Evolutionary conservation across 2,329 filamentous ascomycete genomes (phyloP).

Genomic region (Xylariaceae sp.): DNA sequence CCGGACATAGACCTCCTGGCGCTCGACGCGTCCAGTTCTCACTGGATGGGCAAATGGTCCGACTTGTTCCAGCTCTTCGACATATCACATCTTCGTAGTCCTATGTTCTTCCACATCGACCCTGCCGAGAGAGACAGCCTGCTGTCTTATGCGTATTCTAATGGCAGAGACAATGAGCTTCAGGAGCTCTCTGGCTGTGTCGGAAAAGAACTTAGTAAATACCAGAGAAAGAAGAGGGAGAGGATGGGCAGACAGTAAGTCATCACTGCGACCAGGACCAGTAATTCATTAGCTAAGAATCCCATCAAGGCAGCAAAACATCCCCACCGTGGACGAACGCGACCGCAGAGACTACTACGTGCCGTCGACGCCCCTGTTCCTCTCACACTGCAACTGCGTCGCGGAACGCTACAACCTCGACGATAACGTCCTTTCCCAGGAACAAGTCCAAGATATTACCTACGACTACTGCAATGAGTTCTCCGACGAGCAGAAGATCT

Average conservation of each 20-base stretch:
- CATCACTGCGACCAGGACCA: neutral
- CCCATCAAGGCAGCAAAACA: slow-evolving; percentile 36
- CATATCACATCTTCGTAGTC: slow-evolving; percentile 68
- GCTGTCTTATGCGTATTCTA: slow-evolving; percentile 61
- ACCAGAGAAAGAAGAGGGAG: slow-evolving; percentile 61
- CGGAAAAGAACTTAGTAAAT: slow-evolving; percentile 75
- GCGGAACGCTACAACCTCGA: slow-evolving; percentile 54
- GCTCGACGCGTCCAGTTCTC: slow-evolving; percentile 57
- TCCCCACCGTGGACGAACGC: slow-evolving; percentile 56
- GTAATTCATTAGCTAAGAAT: slow-evolving; percentile 16
- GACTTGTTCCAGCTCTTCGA: slow-evolving; percentile 61
- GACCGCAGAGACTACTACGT: slow-evolving; percentile 67
- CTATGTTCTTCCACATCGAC: slow-evolving; percentile 80
- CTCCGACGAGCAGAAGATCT: slow-evolving; percentile 51
- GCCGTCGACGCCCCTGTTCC: slow-evolving; percentile 57
- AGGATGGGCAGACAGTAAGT: slow-evolving; percentile 41
- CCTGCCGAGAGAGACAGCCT: slow-evolving; percentile 69
- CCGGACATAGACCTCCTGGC: slow-evolving; percentile 48
- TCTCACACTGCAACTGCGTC: slow-evolving; percentile 55
- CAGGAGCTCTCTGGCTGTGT: slow-evolving; percentile 69
- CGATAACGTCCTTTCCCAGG: slow-evolving; percentile 53
- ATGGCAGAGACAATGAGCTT: slow-evolving; percentile 57
- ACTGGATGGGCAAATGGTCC: slow-evolving; percentile 70
- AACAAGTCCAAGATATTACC: slow-evolving; percentile 55
- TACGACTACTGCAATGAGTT: slow-evolving; percentile 47